A percentile compares a stretch with the other conserved stretches of the same genome.
phyloP scores from a whole-genome alignment of 2,329 filamentous ascomycete genomes.

The Trichoderma breve region DNA sequence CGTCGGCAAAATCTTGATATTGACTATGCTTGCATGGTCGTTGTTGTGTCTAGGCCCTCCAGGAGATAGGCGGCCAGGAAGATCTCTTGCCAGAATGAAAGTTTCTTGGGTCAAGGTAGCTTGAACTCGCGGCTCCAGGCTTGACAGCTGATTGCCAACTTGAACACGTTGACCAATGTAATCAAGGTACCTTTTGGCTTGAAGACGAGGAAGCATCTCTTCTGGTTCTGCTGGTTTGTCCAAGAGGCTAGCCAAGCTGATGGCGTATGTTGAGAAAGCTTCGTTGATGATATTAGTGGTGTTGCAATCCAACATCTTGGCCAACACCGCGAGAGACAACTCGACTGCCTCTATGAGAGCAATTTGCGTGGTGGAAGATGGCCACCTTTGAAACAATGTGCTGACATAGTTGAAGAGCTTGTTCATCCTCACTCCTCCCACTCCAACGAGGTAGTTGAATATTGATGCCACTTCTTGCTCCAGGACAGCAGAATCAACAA shows the following conservation, averaged over 20 bases:
- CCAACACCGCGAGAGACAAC: slow-evolving; percentile 33
- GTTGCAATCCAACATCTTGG: slow-evolving; percentile 38
- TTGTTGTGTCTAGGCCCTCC: slow-evolving; percentile 47
- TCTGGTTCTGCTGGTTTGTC: slow-evolving; percentile 17
- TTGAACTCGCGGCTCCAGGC: slow-evolving; percentile 21
- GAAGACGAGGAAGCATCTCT: slow-evolving; percentile 30
- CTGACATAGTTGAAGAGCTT: slow-evolving; percentile 34
- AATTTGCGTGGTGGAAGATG: slow-evolving; percentile 9
- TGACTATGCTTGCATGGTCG: slow-evolving; percentile 44
- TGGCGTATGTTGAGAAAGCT: slow-evolving; percentile 18
- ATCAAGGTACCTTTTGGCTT: slow-evolving; percentile 32
- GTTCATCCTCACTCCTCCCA: slow-evolving; percentile 33
- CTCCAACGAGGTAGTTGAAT: slow-evolving; percentile 37
- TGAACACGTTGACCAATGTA: slow-evolving; percentile 34
- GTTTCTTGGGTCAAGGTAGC: slow-evolving; percentile 25
- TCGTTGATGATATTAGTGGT: slow-evolving; percentile 34
- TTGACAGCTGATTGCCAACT: slow-evolving; percentile 27
- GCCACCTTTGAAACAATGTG: slow-evolving; percentile 25
- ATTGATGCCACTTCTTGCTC: slow-evolving; percentile 38
- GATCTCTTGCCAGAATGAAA: slow-evolving; percentile 33
- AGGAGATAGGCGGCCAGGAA: slow-evolving; percentile 35
- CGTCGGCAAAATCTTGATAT: slow-evolving; percentile 52
- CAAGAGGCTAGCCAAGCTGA: slow-evolving; percentile 27
- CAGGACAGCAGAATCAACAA: slow-evolving; percentile 38
- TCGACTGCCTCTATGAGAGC: slow-evolving; percentile 28